Evolutionary conservation across 495 filamentous ascomycete species (phyloP).

Genomic region (Hyaloscypha finlandica): DNA sequence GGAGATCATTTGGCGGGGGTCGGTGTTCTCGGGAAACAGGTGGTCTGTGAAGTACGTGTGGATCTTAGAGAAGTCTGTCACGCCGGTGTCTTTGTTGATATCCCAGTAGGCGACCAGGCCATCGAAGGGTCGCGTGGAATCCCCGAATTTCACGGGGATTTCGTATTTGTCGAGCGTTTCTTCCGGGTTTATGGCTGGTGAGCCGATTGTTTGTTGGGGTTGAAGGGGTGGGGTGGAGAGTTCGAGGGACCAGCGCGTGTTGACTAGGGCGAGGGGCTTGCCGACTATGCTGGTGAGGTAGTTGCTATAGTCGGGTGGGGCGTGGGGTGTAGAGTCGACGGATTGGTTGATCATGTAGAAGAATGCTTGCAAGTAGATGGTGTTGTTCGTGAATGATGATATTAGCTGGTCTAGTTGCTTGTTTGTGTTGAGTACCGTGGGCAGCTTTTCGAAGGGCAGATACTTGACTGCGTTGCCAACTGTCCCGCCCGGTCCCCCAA

Average conservation of each 20-base stretch:
- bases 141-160: not conserved
- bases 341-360: constrained; percentile 39
- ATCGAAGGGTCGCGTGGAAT: too few relatives aligned
- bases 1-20: too few relatives aligned
- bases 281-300: constrained; percentile 45
- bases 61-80: too few relatives aligned
- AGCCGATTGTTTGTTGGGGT: constrained; percentile 26
- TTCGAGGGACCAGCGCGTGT: constrained; percentile 49
- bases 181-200: not conserved
- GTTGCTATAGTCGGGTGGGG: constrained; percentile 41
- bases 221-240: constrained; percentile 35
- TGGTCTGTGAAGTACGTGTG: too few relatives aligned
- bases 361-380: constrained; percentile 46
- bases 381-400: not conserved
- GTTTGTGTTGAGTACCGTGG: constrained; percentile 4
- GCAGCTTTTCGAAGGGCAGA: constrained; percentile 36
- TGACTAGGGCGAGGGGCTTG: constrained; percentile 49
- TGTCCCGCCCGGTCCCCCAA: constrained; percentile 35
- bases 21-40: not conserved
- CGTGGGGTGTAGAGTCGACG: constrained; percentile 20
- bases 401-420: not conserved
- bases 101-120: too few relatives aligned
- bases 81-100: too few relatives aligned
- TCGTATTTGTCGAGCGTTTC: not conserved
- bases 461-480: constrained; percentile 32